These are phyloP conservation scores for Colletotrichum tanaceti DNA, from an alignment of 2,329 filamentous ascomycete genomes.

Conservation along the genomic window DNA sequence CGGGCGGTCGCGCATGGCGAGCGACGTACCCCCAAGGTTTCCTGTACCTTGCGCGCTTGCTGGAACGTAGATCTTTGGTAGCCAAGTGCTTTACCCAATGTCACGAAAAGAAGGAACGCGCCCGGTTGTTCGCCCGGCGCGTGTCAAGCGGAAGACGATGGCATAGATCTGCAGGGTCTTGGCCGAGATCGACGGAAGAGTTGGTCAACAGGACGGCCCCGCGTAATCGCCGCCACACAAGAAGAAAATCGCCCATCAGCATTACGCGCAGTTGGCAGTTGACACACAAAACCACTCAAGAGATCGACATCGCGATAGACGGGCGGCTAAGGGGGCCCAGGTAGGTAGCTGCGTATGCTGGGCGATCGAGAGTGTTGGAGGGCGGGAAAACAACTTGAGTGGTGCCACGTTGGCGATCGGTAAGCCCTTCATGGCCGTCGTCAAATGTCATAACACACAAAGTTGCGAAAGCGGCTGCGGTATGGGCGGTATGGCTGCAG, in stretches of 20 bases:
- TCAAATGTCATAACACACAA: background rate
- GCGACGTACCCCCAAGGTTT: background rate
- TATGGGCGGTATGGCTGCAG: constrained; percentile 21
- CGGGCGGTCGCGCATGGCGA: background rate
- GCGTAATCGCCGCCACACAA: background rate
- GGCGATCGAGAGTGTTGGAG: constrained; percentile 30
- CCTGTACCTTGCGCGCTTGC: constrained; percentile 15
- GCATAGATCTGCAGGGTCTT: background rate
- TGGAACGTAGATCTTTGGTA: background rate
- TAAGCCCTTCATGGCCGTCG: background rate
- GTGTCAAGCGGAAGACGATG: background rate
- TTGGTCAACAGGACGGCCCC: too few relatives aligned
- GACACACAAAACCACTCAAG: constrained; percentile 19
- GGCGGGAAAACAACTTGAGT: constrained; percentile 14
- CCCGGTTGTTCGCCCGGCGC: background rate
- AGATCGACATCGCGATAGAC: constrained; percentile 6
- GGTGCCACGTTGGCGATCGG: constrained; percentile 39
- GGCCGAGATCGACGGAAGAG: background rate
- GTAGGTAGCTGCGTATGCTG: background rate
- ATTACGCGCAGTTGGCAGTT: constrained; percentile 3
- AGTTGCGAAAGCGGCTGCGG: background rate
- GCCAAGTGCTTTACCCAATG: background rate
- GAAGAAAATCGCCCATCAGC: too few relatives aligned
- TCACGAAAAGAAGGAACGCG: background rate
- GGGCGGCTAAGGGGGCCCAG: constrained; percentile 32